phyloP scores from a whole-genome alignment of 2,329 filamentous ascomycete species.

The Allantophomopsis cytisporea region DNA sequence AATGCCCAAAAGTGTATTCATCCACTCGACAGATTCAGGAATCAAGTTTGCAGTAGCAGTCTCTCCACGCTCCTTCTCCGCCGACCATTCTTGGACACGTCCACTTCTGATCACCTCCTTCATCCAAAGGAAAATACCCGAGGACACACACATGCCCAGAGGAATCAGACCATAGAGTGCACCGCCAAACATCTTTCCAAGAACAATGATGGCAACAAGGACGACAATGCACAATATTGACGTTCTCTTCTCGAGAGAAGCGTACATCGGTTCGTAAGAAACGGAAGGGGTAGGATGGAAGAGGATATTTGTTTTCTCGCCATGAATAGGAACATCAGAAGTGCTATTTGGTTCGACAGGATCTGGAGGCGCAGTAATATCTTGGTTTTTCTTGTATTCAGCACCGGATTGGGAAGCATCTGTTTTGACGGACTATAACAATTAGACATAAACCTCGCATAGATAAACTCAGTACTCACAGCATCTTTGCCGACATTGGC shows the following conservation, averaged over 20 bases:
- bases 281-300: constrained; percentile 90
- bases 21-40: constrained; percentile 89
- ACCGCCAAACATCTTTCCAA: constrained; percentile 72
- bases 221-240: constrained; percentile 57
- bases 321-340: constrained; percentile 87
- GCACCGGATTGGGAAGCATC: constrained; percentile 56
- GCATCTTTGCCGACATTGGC: constrained; percentile 70
- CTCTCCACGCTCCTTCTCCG: constrained; percentile 73
- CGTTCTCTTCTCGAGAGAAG: constrained; percentile 60
- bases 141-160: constrained; percentile 55
- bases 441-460: too few relatives aligned
- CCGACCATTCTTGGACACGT: constrained; percentile 74
- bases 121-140: constrained; percentile 78
- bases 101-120: constrained; percentile 78
- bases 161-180: constrained; percentile 65
- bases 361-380: constrained; percentile 82
- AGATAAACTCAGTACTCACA: constrained; percentile 19
- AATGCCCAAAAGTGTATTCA: constrained; percentile 77
- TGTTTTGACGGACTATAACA: constrained; percentile 48
- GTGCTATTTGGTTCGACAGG: constrained; percentile 72
- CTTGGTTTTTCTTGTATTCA: constrained; percentile 76
- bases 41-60: constrained; percentile 78
- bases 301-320: constrained; percentile 90
- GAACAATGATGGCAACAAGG: constrained; percentile 57
- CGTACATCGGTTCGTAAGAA: constrained; percentile 82